A percentile compares a stretch with the other conserved stretches of the same genome.
These are phyloP conservation scores for Yamadazyma triangularis DNA, from an alignment of 1,139 yeast species.

Conservation along the genomic window DNA sequence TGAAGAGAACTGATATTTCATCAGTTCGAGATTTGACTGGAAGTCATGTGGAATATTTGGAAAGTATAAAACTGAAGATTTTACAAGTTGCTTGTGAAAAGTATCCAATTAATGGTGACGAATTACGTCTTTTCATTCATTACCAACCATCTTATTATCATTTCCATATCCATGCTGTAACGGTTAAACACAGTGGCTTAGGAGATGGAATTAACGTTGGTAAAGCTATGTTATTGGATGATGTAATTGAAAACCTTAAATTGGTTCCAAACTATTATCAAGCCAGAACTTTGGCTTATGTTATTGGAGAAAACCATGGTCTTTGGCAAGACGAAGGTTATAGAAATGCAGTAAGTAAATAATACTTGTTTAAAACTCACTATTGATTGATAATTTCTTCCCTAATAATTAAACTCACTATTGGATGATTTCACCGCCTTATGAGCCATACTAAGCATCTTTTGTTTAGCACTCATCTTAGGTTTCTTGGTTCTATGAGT, in stretches of 20 bases:
- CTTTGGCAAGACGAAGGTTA: constrained; percentile 51
- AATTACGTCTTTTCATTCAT: constrained; percentile 73
- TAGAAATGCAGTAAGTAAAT: constrained; percentile 8
- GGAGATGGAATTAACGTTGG: constrained; percentile 75
- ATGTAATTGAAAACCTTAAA: constrained; percentile 67
- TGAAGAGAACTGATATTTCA: constrained; percentile 63
- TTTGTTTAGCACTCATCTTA: constrained; percentile 63
- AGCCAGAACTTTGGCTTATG: constrained; percentile 45
- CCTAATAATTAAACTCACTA: constrained; percentile 68
- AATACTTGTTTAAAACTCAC: not conserved
- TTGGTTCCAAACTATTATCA: constrained; percentile 44
- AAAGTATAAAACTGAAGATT: constrained; percentile 40
- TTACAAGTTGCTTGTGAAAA: constrained; percentile 43
- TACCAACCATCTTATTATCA: constrained; percentile 97
- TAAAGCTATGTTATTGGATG: constrained; percentile 77
- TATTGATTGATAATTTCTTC: too few relatives aligned
- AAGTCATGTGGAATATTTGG: constrained; percentile 55
- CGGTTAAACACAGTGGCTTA: constrained; percentile 64
- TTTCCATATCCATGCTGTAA: constrained; percentile 89
- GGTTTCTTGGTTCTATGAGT: constrained; percentile 20
- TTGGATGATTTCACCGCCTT: constrained; percentile 58
- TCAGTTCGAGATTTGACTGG: constrained; percentile 71
- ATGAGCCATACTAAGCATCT: constrained; percentile 76
- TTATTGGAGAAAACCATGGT: constrained; percentile 73
- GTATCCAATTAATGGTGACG: constrained; percentile 34